Evolutionary conservation across 805 yeast genomes (phyloP), one percentile per base, ranked within the genome.

Genomic region (Metschnikowia aberdeeniae): DNA sequence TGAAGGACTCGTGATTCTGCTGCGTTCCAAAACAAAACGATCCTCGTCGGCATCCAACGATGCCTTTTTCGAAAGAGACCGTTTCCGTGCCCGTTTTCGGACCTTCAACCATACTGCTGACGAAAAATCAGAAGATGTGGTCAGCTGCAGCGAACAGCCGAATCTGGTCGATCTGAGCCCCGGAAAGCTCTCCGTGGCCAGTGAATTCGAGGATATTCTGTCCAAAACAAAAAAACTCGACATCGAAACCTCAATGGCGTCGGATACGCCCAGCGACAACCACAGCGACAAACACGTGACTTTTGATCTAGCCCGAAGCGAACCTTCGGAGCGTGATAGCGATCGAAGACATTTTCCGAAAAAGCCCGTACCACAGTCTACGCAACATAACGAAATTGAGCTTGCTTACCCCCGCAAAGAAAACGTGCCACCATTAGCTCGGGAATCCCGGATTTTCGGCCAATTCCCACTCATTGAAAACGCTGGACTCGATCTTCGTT

Each of bases 11-110:
- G 6, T n/a, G 4, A 13, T n/a, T 29, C 40, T 27, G 6, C 29
- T 5, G 14, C 14, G 34, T 2, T 32, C 24, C 31, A 54, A 50
- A 30, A 42, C 57, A 37, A 71, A 71, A 47, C 51, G 76, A 20
- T 62, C 73, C 1, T 61, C 68, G 2, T 69, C 75, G 2, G 47
- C 70, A 12, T 68, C 73, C 11, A 70, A 70, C 48, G 76, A 70
- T 49, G 54, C 61, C 17, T 30, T 62, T 5, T 64, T 65, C 51
- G 76, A 71, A 49, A 54, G 75, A 27, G 76, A 69, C 47, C 52
- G 76, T 31, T 69, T 70, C 44, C 53, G 72, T 34, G 75, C 74
- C 10, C 57, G 75, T 19, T 52, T 67, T 26, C 64, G 62, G 42
- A 59, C 61, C 17, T 57, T 70, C 45, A 70, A 70, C 46, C n/a